phyloP scores from a whole-genome alignment of 352 stramenopile genomes.

The Phytophthora agathidicida region DNA sequence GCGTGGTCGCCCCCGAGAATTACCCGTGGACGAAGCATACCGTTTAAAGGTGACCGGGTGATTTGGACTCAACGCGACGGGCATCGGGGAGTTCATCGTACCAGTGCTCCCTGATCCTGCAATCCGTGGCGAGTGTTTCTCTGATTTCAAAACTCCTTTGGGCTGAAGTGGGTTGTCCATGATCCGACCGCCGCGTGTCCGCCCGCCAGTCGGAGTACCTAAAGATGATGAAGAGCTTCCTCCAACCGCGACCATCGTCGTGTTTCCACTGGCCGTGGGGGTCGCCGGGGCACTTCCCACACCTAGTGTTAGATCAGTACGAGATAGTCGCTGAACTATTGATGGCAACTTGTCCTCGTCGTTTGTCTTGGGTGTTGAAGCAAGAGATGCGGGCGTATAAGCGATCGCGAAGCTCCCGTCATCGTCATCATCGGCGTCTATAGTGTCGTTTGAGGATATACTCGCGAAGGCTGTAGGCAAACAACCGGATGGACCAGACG shows the following conservation, averaged over 20 bases:
- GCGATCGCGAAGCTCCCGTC: slow-evolving; percentile 58
- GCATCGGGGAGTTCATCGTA: slow-evolving; percentile 29
- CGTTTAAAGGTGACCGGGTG: slow-evolving; percentile 55
- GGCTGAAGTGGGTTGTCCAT: slow-evolving; percentile 59
- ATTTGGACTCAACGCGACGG: slow-evolving; percentile 34
- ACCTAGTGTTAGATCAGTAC: slow-evolving; percentile 34
- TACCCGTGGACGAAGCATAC: slow-evolving; percentile 53
- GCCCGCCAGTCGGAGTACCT: slow-evolving; percentile 40
- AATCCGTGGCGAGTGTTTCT: slow-evolving; percentile 52
- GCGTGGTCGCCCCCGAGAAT: slow-evolving; percentile 41
- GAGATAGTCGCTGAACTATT: slow-evolving; percentile 55
- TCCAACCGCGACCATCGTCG: slow-evolving; percentile 5
- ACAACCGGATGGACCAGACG: slow-evolving; percentile 34
- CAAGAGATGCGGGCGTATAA: slow-evolving; percentile 43
- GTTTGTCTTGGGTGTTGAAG: slow-evolving; percentile 27
- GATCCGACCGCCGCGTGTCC: slow-evolving; percentile 43
- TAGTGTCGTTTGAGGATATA: slow-evolving; percentile 29
- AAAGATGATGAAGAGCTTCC: slow-evolving; percentile 13
- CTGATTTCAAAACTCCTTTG: slow-evolving; percentile 41
- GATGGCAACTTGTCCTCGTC: slow-evolving; percentile 69
- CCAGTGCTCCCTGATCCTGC: slow-evolving; percentile 25
- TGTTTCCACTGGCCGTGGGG: slow-evolving; percentile 2
- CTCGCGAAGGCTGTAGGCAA: slow-evolving; percentile 28
- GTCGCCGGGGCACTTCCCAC: background rate
- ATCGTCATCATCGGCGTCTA: slow-evolving; percentile 47